Conservation (phyloP, 495 filamentous ascomycete species). For the Tuber borchii region DNA sequence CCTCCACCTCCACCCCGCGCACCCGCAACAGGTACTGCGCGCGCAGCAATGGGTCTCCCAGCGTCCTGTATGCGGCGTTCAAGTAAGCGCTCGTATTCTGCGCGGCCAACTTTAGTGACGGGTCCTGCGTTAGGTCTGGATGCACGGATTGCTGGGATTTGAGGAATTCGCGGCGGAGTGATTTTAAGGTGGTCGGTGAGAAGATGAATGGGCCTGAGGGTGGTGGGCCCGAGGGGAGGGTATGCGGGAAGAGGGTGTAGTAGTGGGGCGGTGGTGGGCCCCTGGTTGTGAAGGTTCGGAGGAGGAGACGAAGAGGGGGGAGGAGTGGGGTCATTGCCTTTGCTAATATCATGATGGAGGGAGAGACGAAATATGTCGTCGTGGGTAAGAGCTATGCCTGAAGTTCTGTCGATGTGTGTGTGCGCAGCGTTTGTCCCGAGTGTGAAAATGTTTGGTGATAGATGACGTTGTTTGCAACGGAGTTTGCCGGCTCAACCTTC, state of each 20-base stretch:
- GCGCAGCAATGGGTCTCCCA: constrained; percentile 65
- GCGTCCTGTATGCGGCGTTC: constrained; percentile 82
- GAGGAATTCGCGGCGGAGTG: constrained; percentile 77
- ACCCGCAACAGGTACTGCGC: constrained; percentile 76
- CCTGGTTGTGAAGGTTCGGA: constrained; percentile 25
- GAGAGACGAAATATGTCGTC: not conserved
- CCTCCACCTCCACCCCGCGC: constrained; percentile 69
- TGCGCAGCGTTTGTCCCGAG: not conserved
- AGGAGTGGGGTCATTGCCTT: not conserved
- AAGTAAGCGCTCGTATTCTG: constrained; percentile 68
- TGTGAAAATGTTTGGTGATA: not conserved
- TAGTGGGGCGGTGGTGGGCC: constrained; percentile 47
- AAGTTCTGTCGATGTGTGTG: not conserved
- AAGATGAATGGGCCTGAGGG: constrained; percentile 70
- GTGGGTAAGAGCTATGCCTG: not conserved
- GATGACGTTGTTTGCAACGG: not conserved
- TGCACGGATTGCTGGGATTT: constrained; percentile 71
- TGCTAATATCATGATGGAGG: not conserved
- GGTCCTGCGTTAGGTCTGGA: constrained; percentile 65
- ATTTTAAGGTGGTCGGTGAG: constrained; percentile 48
- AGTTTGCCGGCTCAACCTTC: not conserved
- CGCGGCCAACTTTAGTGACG: constrained; percentile 49
- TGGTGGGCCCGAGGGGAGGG: constrained; percentile 73
- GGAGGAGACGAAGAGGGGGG: not conserved
- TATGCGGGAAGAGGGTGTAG: constrained; percentile 83